Evolutionary conservation across 257 asterid genomes (phyloP), one percentile per base, ranked within the genome.

Genomic region (Eustoma russellianum): DNA sequence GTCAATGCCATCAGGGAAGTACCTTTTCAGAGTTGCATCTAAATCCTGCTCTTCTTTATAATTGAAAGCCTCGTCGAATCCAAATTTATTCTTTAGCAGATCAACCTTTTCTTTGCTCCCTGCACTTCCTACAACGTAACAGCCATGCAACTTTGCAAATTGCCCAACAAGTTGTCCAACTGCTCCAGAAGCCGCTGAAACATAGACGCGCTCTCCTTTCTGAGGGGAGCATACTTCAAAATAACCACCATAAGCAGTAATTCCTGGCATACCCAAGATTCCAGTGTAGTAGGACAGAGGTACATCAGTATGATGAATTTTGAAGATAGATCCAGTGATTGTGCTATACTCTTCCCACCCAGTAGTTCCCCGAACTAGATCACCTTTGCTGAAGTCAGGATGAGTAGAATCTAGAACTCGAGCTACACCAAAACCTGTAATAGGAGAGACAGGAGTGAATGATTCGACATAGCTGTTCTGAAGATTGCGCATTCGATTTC

Each of bases 321-420:
- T 83, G 48, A 68, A 69, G 30, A 69, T 59, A 15, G 55, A 52
- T 14, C 65, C 33, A 33, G 47, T 17, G 12, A 11, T 55, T 1
- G 65, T 66, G 55, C 74, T 76, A 41, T 80, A 80, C 19, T 83
- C 84, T 58, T 83, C 94, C 94, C 89, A 83, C 15, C 77, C 75
- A 8, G 70, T 68, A 6, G 61, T 9, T 5, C 86, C 82, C 85
- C 83, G 70, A 8, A 75, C 46, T 28, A 83, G 41, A 24, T 83
- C 93, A 30, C 65, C 88, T 35, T 75, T 74, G 52, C 74, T 73
- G 70, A 75, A 83, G 43, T 75, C 72, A 5, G 83, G 73, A 65
- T 69, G 19, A 17, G 64, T 52, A 33, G 93, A 83, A 62, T 83
- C 89, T 69, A 78, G 19, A 5, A 83, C 71, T 68, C 53, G 61